phyloP scores from a whole-genome alignment of 1,284 basidiomycete species.

The Cutaneotrichosporon curvatum region DNA sequence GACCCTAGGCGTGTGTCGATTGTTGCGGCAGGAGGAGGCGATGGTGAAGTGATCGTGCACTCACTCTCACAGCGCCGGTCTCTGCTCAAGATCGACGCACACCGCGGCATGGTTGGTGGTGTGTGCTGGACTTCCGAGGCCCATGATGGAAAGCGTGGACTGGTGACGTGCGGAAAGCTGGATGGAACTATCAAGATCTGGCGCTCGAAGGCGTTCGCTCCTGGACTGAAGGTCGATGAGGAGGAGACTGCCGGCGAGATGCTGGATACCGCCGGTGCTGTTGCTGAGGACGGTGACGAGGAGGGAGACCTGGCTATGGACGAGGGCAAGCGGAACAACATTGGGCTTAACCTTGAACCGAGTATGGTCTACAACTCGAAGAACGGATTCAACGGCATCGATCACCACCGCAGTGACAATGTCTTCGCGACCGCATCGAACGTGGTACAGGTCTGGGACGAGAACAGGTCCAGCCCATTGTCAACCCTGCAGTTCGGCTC shows the following conservation, averaged over 20 bases:
- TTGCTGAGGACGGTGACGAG: conserved; percentile 40
- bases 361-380: conserved; percentile 72
- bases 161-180: conserved; percentile 78
- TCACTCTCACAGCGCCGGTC: conserved; percentile 66
- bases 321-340: conserved; percentile 30
- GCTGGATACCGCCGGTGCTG: conserved; percentile 38
- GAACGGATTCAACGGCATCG: conserved; percentile 83
- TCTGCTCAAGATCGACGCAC: conserved; percentile 66
- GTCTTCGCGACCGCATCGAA: conserved; percentile 92
- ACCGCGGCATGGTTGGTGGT: conserved; percentile 87
- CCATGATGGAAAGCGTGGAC: conserved; percentile 53
- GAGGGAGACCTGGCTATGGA: conserved; percentile 43
- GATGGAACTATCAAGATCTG: conserved; percentile 90
- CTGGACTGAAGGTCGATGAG: conserved; percentile 36
- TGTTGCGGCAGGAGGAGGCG: conserved; percentile 90
- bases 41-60: conserved; percentile 89
- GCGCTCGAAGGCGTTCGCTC: conserved; percentile 51
- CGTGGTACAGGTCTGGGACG: conserved; percentile 94
- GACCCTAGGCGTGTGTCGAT: conserved; percentile 70
- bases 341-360: conserved; percentile 50
- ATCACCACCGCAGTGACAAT: conserved; percentile 80
- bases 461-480: conserved; percentile 72
- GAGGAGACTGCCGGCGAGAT: conserved; percentile 38
- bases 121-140: conserved; percentile 44
- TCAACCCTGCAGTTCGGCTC: conserved; percentile 76